Evolutionary conservation across 441 rosid genomes (phyloP), one percentile per base, ranked within the genome.

Genomic region (Biscutella auriculata): DNA sequence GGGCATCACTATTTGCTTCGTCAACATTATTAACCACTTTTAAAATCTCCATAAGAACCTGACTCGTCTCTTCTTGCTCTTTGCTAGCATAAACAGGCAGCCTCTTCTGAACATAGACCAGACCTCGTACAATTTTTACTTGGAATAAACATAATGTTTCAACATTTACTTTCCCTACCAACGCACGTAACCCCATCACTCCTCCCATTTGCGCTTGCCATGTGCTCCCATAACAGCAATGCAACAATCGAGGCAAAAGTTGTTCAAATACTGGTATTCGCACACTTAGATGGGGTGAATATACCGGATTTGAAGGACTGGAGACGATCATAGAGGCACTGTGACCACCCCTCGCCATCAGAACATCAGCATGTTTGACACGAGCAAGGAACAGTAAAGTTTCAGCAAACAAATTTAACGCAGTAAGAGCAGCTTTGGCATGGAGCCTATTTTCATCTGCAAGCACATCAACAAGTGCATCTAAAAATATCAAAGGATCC

Each of bases 181-280:
- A 66, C 42, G 97, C 89, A 72, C 95, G 93, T 62, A 94, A 82
- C 54, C 99, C 97, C 88, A 87, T 82, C 63, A 94, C 97, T 63
- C 97, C 99, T 57, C 99, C 99, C 86, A 94, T 90, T 63, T 90
- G 97, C 47, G 99, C 85, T 76, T 94, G 96, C 99, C 99, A 94
- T 54, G 87, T 79, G 61, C 78, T 90, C 61, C 97, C 94, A 75
- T 85, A 90, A 71, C 97, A 94, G 75, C 96, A 85, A 76, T 90
- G 99, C 70, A 94, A 70, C 68, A 94, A 85, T 29, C 97, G 96
- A 56, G 96, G 97, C 51, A 94, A 74, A 74, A 94, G 94, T 72
- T 94, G 97, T 81, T 90, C 99, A 77, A 94, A 90, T 65, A 90
- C 92, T 56, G 95, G 97, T 66, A 94, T 79, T 16, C 79, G 81